Evolutionary conservation across 768 basidiomycete species (phyloP).

Genomic region (Russula compacta): DNA sequence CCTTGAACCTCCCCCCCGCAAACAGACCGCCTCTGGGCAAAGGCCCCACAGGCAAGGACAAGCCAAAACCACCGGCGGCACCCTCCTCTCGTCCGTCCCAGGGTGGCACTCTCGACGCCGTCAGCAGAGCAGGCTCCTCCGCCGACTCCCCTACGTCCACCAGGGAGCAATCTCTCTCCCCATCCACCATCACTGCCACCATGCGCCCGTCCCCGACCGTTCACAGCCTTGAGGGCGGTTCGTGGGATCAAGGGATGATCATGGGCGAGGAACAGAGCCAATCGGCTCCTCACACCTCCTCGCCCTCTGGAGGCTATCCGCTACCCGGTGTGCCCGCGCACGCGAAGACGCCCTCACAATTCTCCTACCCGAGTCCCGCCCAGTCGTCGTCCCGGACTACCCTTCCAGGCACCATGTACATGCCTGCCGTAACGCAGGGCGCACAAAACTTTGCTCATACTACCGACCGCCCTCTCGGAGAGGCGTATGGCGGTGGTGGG

Average conservation of each 20-base stretch:
- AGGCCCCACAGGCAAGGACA: constrained; percentile 84
- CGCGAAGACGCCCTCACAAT: constrained; percentile 6
- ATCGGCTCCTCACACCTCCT: constrained; percentile 23
- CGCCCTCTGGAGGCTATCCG: constrained; percentile 29
- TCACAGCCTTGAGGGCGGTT: constrained; percentile 38
- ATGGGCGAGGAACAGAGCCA: constrained; percentile 39
- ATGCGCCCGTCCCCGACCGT: constrained; percentile 28
- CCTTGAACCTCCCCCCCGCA: constrained; percentile 65
- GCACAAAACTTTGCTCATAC: constrained; percentile 39
- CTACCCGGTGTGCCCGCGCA: constrained; percentile 9
- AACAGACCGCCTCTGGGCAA: constrained; percentile 65
- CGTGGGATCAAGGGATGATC: constrained; percentile 48
- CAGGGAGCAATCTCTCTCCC: constrained; percentile 55
- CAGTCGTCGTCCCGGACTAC: constrained; percentile 34
- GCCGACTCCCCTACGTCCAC: constrained; percentile 35
- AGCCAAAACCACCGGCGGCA: constrained; percentile 36
- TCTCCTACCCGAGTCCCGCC: constrained; percentile 17
- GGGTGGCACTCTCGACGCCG: constrained; percentile 13
- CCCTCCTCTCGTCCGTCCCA: constrained; percentile 5
- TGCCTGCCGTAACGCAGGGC: constrained; percentile 13
- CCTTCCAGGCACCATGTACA: constrained; percentile 36
- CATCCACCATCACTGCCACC: constrained; percentile 44
- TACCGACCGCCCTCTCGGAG: constrained; percentile 41
- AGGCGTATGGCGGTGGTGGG: constrained; percentile 32
- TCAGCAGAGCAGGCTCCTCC: constrained; percentile 19